phyloP scores from a whole-genome alignment of 805 yeast species.

The Metschnikowia borealis region DNA sequence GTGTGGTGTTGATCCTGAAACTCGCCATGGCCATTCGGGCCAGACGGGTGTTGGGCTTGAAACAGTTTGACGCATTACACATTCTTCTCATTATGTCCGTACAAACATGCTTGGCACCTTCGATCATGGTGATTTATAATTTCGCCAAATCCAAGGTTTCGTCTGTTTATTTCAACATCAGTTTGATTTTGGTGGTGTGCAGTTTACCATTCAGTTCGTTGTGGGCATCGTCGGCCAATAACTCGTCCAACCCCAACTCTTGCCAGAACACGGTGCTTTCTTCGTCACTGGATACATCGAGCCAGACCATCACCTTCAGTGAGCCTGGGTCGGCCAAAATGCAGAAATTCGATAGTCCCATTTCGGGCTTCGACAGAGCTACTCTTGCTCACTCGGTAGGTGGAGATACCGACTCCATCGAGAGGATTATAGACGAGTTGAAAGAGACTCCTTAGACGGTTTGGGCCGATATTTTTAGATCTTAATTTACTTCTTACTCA shows the following conservation, averaged over 20 bases:
- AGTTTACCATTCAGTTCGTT: constrained; percentile 80
- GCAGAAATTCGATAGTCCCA: constrained; percentile 7
- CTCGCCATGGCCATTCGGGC: constrained; percentile 64
- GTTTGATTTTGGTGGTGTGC: constrained; percentile 59
- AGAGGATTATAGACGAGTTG: constrained; percentile 12
- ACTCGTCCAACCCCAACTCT: constrained; percentile 26
- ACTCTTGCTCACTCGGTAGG: constrained; percentile 10
- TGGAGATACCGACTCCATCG: constrained; percentile 13
- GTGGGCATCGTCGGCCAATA: constrained; percentile 79
- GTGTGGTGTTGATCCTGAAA: constrained; percentile 59
- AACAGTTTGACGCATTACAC: constrained; percentile 80
- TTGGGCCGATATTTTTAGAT: too few species aligned
- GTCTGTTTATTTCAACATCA: constrained; percentile 46
- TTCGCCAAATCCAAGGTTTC: constrained; percentile 27
- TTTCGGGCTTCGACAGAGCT: constrained; percentile 11
- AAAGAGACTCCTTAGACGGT: constrained; percentile 1
- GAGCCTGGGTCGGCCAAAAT: constrained; percentile 3
- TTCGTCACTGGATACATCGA: background rate
- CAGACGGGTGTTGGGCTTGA: constrained; percentile 72
- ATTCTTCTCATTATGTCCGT: constrained; percentile 73
- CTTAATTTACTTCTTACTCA: too few species aligned
- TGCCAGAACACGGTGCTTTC: constrained; percentile 15
- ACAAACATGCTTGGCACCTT: constrained; percentile 80
- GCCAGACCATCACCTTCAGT: constrained; percentile 5
- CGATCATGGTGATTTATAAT: constrained; percentile 59